Conservation (phyloP, 441 rosid genomes). For the Hura crepitans region DNA sequence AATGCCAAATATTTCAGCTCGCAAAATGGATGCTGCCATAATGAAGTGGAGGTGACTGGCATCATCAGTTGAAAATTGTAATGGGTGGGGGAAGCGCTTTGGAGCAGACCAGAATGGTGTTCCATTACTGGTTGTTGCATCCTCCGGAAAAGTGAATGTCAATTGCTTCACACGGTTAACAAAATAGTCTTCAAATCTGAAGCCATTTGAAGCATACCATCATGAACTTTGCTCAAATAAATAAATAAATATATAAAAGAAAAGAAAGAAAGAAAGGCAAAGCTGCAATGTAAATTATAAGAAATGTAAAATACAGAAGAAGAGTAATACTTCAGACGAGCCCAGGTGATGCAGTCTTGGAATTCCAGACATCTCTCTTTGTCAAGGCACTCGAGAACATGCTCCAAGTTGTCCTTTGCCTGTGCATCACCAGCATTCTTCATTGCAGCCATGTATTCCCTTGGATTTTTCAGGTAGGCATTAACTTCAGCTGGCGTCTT, state of each 20-base stretch:
- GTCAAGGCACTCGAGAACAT: constrained; percentile 76
- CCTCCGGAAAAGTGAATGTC: constrained; percentile 85
- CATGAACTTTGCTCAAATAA: too few species aligned
- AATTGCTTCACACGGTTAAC: constrained; percentile 76
- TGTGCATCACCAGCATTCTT: constrained; percentile 81
- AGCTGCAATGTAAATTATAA: too few species aligned
- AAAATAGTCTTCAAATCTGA: constrained; percentile 95
- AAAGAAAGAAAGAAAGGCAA: too few species aligned
- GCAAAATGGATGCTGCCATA: constrained; percentile 63
- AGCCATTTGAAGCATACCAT: too few species aligned
- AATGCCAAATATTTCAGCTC: constrained; percentile 85
- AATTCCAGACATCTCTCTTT: constrained; percentile 70
- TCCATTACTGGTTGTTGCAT: constrained; percentile 78
- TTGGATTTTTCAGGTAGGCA: constrained; percentile 70
- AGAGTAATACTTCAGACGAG: constrained; percentile 59
- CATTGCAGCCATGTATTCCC: constrained; percentile 61
- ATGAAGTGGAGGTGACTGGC: constrained; percentile 65
- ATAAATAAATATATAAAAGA: too few species aligned
- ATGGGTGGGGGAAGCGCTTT: constrained; percentile 81
- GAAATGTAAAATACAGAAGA: constrained; percentile 19
- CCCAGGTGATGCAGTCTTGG: constrained; percentile 85
- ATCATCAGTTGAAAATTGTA: constrained; percentile 66
- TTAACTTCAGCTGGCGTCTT: constrained; percentile 90
- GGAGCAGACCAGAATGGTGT: constrained; percentile 98
- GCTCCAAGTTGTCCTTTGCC: constrained; percentile 79